Conservation (phyloP, 106 monocot genomes). For the Dioscorea zingiberensis region DNA sequence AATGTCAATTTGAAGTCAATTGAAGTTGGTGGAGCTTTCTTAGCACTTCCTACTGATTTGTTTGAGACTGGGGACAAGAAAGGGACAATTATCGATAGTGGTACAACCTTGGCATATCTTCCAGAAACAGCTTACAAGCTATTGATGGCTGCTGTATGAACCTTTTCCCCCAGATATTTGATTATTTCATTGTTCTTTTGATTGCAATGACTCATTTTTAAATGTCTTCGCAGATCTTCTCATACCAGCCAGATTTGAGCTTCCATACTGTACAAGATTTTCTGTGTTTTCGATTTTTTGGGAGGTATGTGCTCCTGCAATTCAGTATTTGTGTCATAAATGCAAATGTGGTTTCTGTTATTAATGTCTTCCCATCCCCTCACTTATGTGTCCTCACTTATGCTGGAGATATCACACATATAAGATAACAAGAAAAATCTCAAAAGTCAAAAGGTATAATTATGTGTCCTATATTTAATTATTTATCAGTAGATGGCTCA, state of each 20-base stretch:
- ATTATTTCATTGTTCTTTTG: not conserved
- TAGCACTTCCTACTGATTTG: constrained; percentile 60
- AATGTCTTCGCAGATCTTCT: constrained; percentile 42
- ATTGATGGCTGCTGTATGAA: constrained; percentile 56
- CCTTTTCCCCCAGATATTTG: not conserved
- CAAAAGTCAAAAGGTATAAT: no score
- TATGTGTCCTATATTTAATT: no score
- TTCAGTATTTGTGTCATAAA: not conserved
- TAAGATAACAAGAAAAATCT: no score
- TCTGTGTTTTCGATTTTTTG: constrained; percentile 53
- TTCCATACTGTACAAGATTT: constrained; percentile 49
- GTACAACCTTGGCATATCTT: constrained; percentile 92
- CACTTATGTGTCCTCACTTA: no score
- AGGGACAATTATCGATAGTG: constrained; percentile 95
- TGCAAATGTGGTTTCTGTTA: no score
- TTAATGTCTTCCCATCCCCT: no score
- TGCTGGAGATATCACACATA: no score
- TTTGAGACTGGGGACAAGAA: constrained; percentile 60
- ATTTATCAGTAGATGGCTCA: no score
- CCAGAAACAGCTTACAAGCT: constrained; percentile 60
- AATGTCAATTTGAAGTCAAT: constrained; percentile 89
- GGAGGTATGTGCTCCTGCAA: constrained; percentile 46
- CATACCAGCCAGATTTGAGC: constrained; percentile 40
- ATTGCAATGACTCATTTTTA: not conserved
- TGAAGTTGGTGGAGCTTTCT: constrained; percentile 54